These are phyloP conservation scores for Pichia phayaonensis DNA, from an alignment of 805 yeast genomes.

Conservation along the genomic window DNA sequence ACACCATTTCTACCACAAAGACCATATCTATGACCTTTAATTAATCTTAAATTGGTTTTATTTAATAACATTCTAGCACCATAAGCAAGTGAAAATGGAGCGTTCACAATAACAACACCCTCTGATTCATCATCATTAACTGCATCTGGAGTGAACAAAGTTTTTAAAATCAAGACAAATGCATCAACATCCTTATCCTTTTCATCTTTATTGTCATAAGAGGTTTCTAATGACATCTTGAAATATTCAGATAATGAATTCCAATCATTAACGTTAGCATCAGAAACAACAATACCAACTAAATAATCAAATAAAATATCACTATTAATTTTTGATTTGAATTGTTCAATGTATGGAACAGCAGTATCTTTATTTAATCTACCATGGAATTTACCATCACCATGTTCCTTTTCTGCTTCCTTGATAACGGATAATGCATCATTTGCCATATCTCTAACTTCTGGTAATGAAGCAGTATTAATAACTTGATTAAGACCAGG, in stretches of 20 bases:
- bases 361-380: slow-evolving; percentile 55
- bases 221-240: slow-evolving; percentile 31
- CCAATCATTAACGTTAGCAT: slow-evolving; percentile 72
- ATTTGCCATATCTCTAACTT: slow-evolving; percentile 86
- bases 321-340: slow-evolving; percentile 28
- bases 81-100: slow-evolving; percentile 92
- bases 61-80: slow-evolving; percentile 96
- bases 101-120: slow-evolving; percentile 85
- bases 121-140: slow-evolving; percentile 60
- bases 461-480: slow-evolving; percentile 88
- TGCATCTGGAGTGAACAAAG: slow-evolving; percentile 46
- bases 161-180: slow-evolving; percentile 42
- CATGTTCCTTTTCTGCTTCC: slow-evolving; percentile 66
- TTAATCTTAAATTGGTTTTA: slow-evolving; percentile 79
- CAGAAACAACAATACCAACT: slow-evolving; percentile 45
- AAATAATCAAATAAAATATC: slow-evolving; percentile 41
- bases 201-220: slow-evolving; percentile 28
- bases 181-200: slow-evolving; percentile 35
- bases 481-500: slow-evolving; percentile 92
- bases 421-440: slow-evolving; percentile 78
- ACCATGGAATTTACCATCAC: slow-evolving; percentile 71
- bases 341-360: slow-evolving; percentile 31
- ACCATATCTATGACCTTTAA: slow-evolving; percentile 96
- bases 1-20: slow-evolving; percentile 98
- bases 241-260: slow-evolving; percentile 51